Evolutionary conservation across 352 stramenopile genomes (phyloP).

Genomic region (Globisporangium spinosum): DNA sequence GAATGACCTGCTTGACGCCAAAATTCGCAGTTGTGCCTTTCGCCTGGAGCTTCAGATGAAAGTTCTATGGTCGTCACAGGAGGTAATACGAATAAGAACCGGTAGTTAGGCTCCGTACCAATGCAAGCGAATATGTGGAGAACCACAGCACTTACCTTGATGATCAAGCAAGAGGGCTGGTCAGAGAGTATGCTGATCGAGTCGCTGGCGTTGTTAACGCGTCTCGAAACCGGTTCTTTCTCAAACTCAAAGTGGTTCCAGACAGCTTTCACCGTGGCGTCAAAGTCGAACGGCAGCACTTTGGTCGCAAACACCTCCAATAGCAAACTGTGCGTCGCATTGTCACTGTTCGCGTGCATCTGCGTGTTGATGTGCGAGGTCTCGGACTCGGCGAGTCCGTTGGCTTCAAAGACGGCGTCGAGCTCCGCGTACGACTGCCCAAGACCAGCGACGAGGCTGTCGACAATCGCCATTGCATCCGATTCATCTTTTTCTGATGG

Average conservation of each 20-base stretch:
- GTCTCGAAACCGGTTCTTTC: constrained; percentile 18
- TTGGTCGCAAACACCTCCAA: constrained; percentile 39
- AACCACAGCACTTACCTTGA: constrained; percentile 8
- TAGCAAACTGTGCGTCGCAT: constrained; percentile 22
- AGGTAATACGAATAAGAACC: neutral
- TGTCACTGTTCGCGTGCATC: constrained; percentile 3
- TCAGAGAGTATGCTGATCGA: constrained; percentile 14
- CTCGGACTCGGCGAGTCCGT: constrained; percentile 4
- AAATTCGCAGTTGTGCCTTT: constrained; percentile 53
- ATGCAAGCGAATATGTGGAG: neutral
- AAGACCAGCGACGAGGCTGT: constrained; percentile 23
- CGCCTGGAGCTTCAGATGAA: constrained; percentile 44
- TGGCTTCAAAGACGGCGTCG: constrained; percentile 3
- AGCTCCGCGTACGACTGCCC: constrained; percentile 4
- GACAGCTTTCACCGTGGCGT: constrained; percentile 26
- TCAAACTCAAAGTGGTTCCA: constrained; percentile 35
- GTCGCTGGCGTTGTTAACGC: constrained; percentile 28
- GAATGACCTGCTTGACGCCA: constrained; percentile 52
- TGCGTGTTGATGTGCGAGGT: neutral
- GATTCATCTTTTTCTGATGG: neutral
- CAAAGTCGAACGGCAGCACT: constrained; percentile 35
- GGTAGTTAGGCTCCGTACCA: neutral
- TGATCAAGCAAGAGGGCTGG: neutral
- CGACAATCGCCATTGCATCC: constrained; percentile 11
- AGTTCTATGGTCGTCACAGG: constrained; percentile 48